These are phyloP conservation scores for Boehmeria nivea DNA, from an alignment of 306 rosid genomes.

Conservation along the genomic window DNA sequence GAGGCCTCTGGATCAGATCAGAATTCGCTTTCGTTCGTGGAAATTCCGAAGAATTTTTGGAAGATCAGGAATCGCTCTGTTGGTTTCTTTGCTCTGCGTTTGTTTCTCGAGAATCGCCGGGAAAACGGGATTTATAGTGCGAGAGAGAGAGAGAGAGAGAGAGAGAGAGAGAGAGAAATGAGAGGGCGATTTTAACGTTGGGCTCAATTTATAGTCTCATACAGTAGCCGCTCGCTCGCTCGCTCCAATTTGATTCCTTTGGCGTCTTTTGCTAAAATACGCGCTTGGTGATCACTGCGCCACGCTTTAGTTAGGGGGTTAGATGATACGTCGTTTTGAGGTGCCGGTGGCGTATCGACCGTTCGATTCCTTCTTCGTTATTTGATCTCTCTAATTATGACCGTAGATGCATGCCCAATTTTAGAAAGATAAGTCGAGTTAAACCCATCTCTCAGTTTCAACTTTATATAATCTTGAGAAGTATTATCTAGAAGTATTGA, in stretches of 20 bases:
- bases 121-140: neutral
- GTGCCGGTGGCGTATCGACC: no score
- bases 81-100: neutral
- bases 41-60: no score
- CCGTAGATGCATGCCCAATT: no score
- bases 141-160: neutral
- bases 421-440: no score
- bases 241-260: neutral
- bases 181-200: conserved; percentile 11
- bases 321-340: no score
- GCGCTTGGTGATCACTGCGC: neutral
- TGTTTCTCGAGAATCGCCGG: neutral
- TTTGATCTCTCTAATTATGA: no score
- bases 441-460: no score
- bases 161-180: conserved; percentile 2
- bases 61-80: neutral
- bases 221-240: neutral
- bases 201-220: neutral
- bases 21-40: neutral
- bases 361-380: no score
- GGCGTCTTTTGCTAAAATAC: neutral
- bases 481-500: no score
- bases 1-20: neutral
- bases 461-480: no score
- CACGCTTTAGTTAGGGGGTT: no score